phyloP scores from a whole-genome alignment of 768 basidiomycete species.

The Hygrocybe coccinea region DNA sequence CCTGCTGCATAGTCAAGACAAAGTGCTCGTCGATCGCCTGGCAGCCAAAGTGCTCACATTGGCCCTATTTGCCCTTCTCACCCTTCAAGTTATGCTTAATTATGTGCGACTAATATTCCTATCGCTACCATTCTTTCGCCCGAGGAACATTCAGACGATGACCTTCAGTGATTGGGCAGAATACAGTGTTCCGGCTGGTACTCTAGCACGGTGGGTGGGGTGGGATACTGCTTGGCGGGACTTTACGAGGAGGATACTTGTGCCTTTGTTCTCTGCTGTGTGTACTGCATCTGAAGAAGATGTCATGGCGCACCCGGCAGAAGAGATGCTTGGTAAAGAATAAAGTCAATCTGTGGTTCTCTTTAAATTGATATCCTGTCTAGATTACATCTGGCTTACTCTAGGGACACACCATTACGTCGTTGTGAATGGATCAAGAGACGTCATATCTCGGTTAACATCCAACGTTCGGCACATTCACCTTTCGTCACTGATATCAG shows the following conservation, averaged over 20 bases:
- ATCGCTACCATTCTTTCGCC: constrained; percentile 41
- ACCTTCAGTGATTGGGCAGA: constrained; percentile 50
- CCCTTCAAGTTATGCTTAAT: constrained; percentile 41
- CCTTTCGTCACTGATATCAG: constrained; percentile 46
- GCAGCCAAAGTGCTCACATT: constrained; percentile 26
- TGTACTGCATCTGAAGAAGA: constrained; percentile 59
- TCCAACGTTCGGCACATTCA: constrained; percentile 47
- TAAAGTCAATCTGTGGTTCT: neutral
- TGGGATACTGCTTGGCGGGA: constrained; percentile 48
- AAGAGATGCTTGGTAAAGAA: constrained; percentile 58
- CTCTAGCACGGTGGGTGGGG: constrained; percentile 39
- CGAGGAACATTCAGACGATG: constrained; percentile 25
- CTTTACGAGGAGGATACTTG: constrained; percentile 51
- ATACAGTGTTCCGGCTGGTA: constrained; percentile 37
- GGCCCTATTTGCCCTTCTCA: constrained; percentile 39
- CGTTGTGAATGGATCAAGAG: constrained; percentile 51
- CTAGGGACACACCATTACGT: constrained; percentile 67
- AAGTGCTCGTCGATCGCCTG: constrained; percentile 13
- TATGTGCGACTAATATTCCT: constrained; percentile 42
- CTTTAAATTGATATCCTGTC: neutral
- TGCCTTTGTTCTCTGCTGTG: constrained; percentile 68
- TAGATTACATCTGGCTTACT: constrained; percentile 70
- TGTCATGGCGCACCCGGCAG: constrained; percentile 53
- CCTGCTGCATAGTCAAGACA: constrained; percentile 17
- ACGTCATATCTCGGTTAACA: constrained; percentile 52